A percentile compares a stretch with the other conserved stretches of the same genome.
phyloP scores from a whole-genome alignment of 257 asterid genomes.

The Lantana camara region DNA sequence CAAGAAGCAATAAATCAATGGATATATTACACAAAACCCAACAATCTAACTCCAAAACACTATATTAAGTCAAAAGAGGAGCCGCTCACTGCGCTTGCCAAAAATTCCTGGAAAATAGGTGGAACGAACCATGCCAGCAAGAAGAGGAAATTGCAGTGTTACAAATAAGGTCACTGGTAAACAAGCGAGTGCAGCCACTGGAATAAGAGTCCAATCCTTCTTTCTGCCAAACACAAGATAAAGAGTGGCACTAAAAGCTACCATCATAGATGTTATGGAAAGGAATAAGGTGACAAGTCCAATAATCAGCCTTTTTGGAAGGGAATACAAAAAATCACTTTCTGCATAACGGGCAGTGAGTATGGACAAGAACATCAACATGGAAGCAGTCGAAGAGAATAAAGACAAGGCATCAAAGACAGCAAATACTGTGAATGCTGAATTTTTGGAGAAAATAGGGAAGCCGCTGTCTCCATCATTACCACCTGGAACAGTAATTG shows the following conservation, averaged over 20 bases:
- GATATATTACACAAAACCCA: not conserved
- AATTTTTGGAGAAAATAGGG: constrained; percentile 25
- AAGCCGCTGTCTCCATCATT: constrained; percentile 30
- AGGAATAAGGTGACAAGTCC: constrained; percentile 37
- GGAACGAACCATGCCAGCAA: constrained; percentile 30
- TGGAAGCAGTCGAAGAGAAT: constrained; percentile 39
- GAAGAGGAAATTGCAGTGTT: constrained; percentile 42
- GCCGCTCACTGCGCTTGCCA: constrained; percentile 20
- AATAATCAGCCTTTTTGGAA: constrained; percentile 36
- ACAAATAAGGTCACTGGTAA: constrained; percentile 34
- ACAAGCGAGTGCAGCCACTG: constrained; percentile 35
- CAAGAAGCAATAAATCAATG: not conserved
- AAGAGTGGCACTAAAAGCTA: constrained; percentile 38
- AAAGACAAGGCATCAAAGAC: constrained; percentile 40
- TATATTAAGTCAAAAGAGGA: constrained; percentile 14
- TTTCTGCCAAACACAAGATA: constrained; percentile 36
- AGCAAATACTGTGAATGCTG: constrained; percentile 28
- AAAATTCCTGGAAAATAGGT: constrained; percentile 35
- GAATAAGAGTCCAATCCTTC: constrained; percentile 32
- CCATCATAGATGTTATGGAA: constrained; percentile 39
- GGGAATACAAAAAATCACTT: constrained; percentile 35
- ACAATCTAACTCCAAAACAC: not conserved
- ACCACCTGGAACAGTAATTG: constrained; percentile 46
- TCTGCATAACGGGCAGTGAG: constrained; percentile 40
- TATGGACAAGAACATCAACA: constrained; percentile 42